These are phyloP conservation scores for Adansonia digitata DNA, from an alignment of 345 rosid genomes.

Conservation along the genomic window DNA sequence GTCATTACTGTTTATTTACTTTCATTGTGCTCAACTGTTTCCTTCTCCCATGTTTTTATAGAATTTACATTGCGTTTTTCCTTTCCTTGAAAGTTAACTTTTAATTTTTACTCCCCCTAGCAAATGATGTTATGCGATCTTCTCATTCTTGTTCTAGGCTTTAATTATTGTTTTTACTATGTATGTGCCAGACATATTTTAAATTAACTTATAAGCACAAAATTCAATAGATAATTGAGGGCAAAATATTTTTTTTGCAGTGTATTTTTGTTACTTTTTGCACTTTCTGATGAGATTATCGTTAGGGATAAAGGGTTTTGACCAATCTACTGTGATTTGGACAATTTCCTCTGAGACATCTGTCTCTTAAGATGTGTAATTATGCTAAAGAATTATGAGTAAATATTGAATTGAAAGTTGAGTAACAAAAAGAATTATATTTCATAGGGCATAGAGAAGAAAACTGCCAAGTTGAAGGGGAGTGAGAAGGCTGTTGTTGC, in stretches of 20 bases:
- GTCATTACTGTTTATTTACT: not conserved
- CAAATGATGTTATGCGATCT: not conserved
- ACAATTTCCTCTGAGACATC: not conserved
- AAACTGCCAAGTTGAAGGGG: slow-evolving; percentile 80
- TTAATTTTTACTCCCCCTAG: not conserved
- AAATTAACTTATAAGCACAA: not conserved
- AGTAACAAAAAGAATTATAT: slow-evolving; percentile 10
- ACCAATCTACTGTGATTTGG: not conserved
- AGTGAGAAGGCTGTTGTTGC: slow-evolving; percentile 93
- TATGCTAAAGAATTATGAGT: not conserved
- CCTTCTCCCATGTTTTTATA: not conserved
- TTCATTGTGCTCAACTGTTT: not conserved
- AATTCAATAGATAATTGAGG: not conserved
- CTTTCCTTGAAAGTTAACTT: not conserved
- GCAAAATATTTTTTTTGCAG: not conserved
- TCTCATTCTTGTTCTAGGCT: not conserved
- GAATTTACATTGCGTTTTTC: not conserved
- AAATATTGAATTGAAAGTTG: not conserved
- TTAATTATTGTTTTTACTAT: not conserved
- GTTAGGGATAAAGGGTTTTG: not conserved
- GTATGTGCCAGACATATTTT: not conserved
- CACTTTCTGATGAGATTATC: not conserved
- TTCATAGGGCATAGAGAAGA: slow-evolving; percentile 90
- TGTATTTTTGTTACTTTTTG: not conserved
- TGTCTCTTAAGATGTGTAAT: not conserved